Evolutionary conservation across 192 early-diverging fungal genomes (phyloP).

Genomic region (Linnemannia zychae): DNA sequence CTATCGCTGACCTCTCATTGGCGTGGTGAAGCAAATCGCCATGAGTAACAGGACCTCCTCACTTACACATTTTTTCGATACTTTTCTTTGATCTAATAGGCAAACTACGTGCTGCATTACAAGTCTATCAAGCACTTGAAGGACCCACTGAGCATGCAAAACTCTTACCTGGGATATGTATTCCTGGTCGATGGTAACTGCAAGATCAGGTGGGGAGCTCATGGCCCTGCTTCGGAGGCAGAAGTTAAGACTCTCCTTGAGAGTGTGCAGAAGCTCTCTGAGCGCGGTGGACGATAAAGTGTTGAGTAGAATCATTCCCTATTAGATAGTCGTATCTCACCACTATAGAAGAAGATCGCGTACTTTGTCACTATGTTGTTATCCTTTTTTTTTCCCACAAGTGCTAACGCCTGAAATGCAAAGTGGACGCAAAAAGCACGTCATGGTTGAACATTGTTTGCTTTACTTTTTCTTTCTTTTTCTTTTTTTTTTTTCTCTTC

Average conservation of each 20-base stretch:
- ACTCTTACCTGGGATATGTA: slow-evolving; percentile 68
- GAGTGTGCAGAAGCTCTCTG: slow-evolving; percentile 38
- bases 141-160: slow-evolving; percentile 65
- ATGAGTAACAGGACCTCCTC: background rate
- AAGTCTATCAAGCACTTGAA: slow-evolving; percentile 63
- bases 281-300: slow-evolving; percentile 25
- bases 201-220: slow-evolving; percentile 70
- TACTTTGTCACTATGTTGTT: too few species aligned
- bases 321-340: too few species aligned
- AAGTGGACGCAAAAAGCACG: background rate
- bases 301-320: background rate
- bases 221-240: slow-evolving; percentile 58
- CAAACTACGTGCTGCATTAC: slow-evolving; percentile 63
- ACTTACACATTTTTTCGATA: background rate
- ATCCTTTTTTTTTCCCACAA: background rate
- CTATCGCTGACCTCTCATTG: too few species aligned
- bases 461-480: background rate
- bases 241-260: slow-evolving; percentile 57
- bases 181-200: slow-evolving; percentile 69
- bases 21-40: too few species aligned
- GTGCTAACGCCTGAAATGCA: background rate
- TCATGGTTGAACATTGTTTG: background rate
- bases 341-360: too few species aligned
- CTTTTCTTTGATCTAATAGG: slow-evolving; percentile 22
- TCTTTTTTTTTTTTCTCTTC: background rate